Evolutionary conservation across 495 filamentous ascomycete genomes (phyloP).

Genomic region (Sabuloglossum arenarium): DNA sequence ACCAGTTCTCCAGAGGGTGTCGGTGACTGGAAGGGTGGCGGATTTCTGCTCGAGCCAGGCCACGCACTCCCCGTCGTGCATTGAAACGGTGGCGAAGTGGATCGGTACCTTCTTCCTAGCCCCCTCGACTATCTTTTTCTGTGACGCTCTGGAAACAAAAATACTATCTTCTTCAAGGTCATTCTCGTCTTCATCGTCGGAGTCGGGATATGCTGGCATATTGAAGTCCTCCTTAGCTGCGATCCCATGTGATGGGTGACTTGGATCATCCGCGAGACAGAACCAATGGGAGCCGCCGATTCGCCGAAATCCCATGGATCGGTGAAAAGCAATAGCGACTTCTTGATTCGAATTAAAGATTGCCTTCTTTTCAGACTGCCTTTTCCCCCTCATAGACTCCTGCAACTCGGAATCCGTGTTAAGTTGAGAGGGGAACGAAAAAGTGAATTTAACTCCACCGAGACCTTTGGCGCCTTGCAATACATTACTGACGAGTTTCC

Average conservation of each 20-base stretch:
- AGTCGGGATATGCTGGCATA: constrained; percentile 2
- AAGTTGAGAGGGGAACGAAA: background rate
- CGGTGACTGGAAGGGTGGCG: background rate
- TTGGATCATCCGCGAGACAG: constrained; percentile 11
- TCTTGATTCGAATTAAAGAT: constrained; percentile 2
- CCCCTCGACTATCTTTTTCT: background rate
- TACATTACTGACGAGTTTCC: constrained; percentile 9
- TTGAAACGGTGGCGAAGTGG: background rate
- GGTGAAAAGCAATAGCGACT: constrained; percentile 10
- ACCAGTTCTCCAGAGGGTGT: background rate
- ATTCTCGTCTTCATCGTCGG: background rate
- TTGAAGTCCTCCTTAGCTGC: constrained; percentile 10
- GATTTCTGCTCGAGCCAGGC: background rate
- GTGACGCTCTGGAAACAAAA: too few relatives aligned
- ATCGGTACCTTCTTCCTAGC: background rate
- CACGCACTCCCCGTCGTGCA: background rate
- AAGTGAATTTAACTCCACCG: background rate
- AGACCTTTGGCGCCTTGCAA: background rate
- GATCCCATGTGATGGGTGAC: constrained; percentile 10
- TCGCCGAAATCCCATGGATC: constrained; percentile 12
- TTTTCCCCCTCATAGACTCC: background rate
- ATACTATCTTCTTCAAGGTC: background rate
- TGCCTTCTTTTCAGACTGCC: background rate
- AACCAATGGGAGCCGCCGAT: constrained; percentile 13
- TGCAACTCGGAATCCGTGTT: background rate